Evolutionary conservation across 2,329 filamentous ascomycete genomes (phyloP).

Genomic region (Curvularia eragrostidis): DNA sequence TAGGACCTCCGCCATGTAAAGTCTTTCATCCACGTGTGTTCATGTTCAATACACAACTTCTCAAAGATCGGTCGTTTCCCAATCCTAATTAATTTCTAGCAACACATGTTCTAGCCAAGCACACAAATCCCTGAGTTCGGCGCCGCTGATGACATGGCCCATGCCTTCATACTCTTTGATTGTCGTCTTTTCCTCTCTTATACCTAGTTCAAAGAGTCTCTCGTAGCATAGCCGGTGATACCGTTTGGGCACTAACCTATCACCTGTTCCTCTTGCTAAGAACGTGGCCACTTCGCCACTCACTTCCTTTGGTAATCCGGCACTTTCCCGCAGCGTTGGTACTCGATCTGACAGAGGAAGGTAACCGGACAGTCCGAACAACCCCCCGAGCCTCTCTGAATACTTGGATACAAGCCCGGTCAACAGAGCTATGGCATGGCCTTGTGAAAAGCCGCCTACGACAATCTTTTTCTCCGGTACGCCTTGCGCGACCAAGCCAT

Average conservation of each 20-base stretch:
- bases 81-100: conserved; percentile 27
- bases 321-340: conserved; percentile 47
- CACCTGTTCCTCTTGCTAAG: conserved; percentile 55
- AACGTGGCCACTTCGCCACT: conserved; percentile 53
- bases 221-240: conserved; percentile 54
- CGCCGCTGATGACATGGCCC: conserved; percentile 54
- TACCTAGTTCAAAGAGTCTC: conserved; percentile 50
- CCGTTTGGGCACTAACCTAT: conserved; percentile 56
- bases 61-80: not conserved
- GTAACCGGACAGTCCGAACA: conserved; percentile 58
- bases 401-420: conserved; percentile 53
- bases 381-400: conserved; percentile 50
- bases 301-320: conserved; percentile 43
- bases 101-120: conserved; percentile 52
- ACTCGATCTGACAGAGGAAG: conserved; percentile 54
- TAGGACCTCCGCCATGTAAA: not conserved
- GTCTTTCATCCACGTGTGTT: not conserved
- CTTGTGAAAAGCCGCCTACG: conserved; percentile 58
- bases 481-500: conserved; percentile 51
- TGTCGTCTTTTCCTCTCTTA: conserved; percentile 49
- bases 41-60: not conserved
- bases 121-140: conserved; percentile 57
- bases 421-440: conserved; percentile 55
- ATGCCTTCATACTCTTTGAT: conserved; percentile 58
- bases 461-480: conserved; percentile 54